Base-by-base conservation (phyloP, 352 stramenopile genomes). In the Thalassiosira livingstoniorum region DNA sequence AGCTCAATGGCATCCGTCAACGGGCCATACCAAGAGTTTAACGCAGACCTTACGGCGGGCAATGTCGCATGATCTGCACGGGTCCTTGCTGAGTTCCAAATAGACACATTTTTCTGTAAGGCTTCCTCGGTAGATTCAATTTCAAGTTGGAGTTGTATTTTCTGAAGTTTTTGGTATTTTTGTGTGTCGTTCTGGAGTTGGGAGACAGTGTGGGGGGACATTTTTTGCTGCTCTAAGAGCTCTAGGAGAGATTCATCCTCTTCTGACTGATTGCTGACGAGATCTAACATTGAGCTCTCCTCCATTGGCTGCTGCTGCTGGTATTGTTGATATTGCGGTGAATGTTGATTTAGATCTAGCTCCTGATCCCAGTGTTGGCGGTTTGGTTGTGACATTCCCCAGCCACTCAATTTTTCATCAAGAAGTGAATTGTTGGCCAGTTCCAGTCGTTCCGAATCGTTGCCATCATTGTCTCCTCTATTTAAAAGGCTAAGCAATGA, bases 101-200 rank as follows among this genome's bases (percentile, higher is more conserved):
- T 58, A 18, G 87, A 66, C 55, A 90, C 47, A 57, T 83, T 82
- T 78, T 85, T 83, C 32, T 37, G 11, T 0, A 91, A 75, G n/a
- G 83, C 77, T 78, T 95, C 91, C 70, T 87, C 72, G 25, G 89
- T 85, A 0, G 91, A 88, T 74, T 88, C 83, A 57, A 87, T 87
- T 74, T 95, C 91, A 10, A 95, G 72, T 85, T 90, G 89, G 13
- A 93, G 32, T 86, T 95, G 89, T 34, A 93, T 42, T 7, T 63
- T 55, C 47, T 88, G 64, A 3, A 88, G 70, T 45, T 85, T 42
- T 60, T 70, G 27, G 45, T 82, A 77, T 45, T 87, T 81, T 2
- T 31, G n/a, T 3, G 37, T 29, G 29, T 27, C 23, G 27, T 72
- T 53, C 4, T 62, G 39, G 42, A 45, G 29, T 60, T 37, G 23